These are phyloP conservation scores for Hypoxylon fuscum DNA, from an alignment of 495 filamentous ascomycete genomes.

Conservation along the genomic window DNA sequence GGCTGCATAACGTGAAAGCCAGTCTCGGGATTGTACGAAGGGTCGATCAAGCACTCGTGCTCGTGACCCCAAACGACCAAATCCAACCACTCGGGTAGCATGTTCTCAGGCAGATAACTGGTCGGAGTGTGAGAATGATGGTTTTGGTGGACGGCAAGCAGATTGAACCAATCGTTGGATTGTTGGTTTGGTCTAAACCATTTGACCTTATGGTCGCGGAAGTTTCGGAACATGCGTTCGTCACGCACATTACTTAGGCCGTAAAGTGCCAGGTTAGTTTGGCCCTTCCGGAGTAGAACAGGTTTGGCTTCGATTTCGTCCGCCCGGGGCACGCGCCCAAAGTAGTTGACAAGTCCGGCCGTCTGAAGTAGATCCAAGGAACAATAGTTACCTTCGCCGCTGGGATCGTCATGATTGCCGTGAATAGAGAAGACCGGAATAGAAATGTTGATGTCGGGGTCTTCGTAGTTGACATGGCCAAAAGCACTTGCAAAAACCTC, in stretches of 20 bases:
- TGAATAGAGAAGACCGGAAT: conserved; percentile 99
- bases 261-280: conserved; percentile 93
- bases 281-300: conserved; percentile 90
- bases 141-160: conserved; percentile 97
- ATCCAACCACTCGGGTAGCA: conserved; percentile 91
- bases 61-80: conserved; percentile 97
- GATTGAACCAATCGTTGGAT: conserved; percentile 92
- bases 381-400: conserved; percentile 88
- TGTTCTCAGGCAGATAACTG: conserved; percentile 90
- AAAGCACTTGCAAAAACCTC: conserved; percentile 87
- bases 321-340: conserved; percentile 87
- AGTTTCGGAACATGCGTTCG: conserved; percentile 92
- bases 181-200: conserved; percentile 89
- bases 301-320: conserved; percentile 94
- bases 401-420: conserved; percentile 97
- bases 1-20: conserved; percentile 97
- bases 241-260: conserved; percentile 97
- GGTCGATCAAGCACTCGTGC: conserved; percentile 94
- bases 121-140: conserved; percentile 91
- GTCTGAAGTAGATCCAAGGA: conserved; percentile 91
- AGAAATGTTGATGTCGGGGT: conserved; percentile 96
- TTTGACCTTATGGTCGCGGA: conserved; percentile 89
- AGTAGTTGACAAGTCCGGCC: conserved; percentile 94
- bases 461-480: conserved; percentile 96
- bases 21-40: conserved; percentile 80